Percentiles rank a stretch among this genome's conserved stretches.
Conservation (phyloP, 495 filamentous ascomycete genomes). For the Tuber calosporum region DNA sequence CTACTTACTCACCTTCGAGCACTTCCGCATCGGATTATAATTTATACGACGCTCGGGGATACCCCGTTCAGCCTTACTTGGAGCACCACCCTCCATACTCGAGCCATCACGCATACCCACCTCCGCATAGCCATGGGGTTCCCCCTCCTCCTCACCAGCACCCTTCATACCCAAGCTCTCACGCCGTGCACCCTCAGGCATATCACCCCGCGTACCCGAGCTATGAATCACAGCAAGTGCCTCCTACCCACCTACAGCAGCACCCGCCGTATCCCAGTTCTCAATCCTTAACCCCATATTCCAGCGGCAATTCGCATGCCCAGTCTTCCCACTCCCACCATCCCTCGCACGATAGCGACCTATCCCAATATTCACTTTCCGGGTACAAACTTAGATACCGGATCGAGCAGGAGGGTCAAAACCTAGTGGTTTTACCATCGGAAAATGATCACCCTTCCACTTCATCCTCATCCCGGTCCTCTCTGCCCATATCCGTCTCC, state of each 20-base stretch:
- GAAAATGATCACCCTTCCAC: conserved; percentile 21
- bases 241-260: conserved; percentile 24
- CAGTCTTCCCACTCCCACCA: conserved; percentile 25
- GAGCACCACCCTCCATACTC: conserved; percentile 25
- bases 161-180: conserved; percentile 27
- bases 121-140: conserved; percentile 19
- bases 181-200: conserved; percentile 22
- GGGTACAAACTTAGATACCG: conserved; percentile 31
- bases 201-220: conserved; percentile 37
- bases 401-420: conserved; percentile 39
- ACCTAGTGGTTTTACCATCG: conserved; percentile 38
- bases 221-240: conserved; percentile 27
- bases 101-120: conserved; percentile 29
- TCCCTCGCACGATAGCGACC: conserved; percentile 35
- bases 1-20: conserved; percentile 31
- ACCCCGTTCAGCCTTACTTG: conserved; percentile 30
- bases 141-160: conserved; percentile 26
- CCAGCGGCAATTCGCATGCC: conserved; percentile 28
- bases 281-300: conserved; percentile 38
- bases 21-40: conserved; percentile 36
- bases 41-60: conserved; percentile 35
- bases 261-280: conserved; percentile 31
- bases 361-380: conserved; percentile 38
- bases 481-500: conserved; percentile 8
- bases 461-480: conserved; percentile 20